phyloP scores from a whole-genome alignment of 345 rosid species.

The Toxicodendron radicans region DNA sequence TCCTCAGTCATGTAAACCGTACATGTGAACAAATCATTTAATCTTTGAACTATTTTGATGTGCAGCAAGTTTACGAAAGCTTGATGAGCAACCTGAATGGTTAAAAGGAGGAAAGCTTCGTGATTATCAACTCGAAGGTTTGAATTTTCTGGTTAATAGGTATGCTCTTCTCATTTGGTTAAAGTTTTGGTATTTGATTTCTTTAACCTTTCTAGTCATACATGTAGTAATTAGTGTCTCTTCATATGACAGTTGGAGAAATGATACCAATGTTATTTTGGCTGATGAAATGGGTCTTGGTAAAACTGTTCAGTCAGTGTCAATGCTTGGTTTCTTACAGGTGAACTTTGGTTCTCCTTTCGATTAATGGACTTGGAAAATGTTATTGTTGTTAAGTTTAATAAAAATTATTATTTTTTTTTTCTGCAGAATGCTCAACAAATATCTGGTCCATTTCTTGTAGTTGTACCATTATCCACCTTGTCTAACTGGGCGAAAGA shows the following conservation, averaged over 20 bases:
- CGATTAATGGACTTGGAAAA: slow-evolving; percentile 6
- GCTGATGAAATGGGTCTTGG: slow-evolving; percentile 99
- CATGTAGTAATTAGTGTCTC: slow-evolving; percentile 17
- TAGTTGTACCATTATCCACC: slow-evolving; percentile 96
- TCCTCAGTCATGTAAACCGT: background rate
- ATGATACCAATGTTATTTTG: slow-evolving; percentile 99
- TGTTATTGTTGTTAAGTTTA: background rate
- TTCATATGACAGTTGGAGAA: slow-evolving; percentile 77
- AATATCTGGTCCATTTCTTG: slow-evolving; percentile 97
- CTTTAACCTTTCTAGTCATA: background rate
- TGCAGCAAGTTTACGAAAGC: slow-evolving; percentile 88
- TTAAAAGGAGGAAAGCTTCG: slow-evolving; percentile 93
- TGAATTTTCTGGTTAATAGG: slow-evolving; percentile 99
- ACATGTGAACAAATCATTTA: background rate
- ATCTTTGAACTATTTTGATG: slow-evolving; percentile 10
- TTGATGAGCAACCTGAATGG: slow-evolving; percentile 99
- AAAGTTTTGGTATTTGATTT: slow-evolving; percentile 11
- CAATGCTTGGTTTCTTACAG: slow-evolving; percentile 99
- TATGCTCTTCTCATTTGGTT: slow-evolving; percentile 31
- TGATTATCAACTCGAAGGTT: slow-evolving; percentile 97
- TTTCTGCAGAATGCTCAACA: slow-evolving; percentile 79
- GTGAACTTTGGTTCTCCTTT: slow-evolving; percentile 35
- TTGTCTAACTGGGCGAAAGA: slow-evolving; percentile 99
- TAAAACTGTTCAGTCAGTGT: slow-evolving; percentile 98
- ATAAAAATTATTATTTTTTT: slow-evolving; percentile 9